Percentiles rank a stretch among this genome's conserved stretches.
phyloP scores from a whole-genome alignment of 83 land plant genomes.

The Isoetes engelmannii region DNA sequence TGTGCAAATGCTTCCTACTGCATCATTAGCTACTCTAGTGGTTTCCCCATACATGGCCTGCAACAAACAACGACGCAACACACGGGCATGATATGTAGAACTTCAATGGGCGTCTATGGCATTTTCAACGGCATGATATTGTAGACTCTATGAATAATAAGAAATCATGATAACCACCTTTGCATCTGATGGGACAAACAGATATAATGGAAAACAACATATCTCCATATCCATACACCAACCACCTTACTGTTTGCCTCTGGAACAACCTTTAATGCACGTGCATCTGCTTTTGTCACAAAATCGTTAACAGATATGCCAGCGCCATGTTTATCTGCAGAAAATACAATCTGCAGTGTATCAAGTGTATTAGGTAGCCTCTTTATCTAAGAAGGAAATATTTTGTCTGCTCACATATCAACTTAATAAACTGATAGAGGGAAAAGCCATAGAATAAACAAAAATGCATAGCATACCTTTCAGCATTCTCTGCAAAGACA shows the following conservation, averaged over 20 bases:
- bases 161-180: constrained; percentile 20
- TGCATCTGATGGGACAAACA: constrained; percentile 28
- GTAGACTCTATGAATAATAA: too few species aligned
- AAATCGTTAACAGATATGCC: constrained; percentile 93
- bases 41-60: constrained; percentile 43
- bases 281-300: constrained; percentile 76
- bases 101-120: too few species aligned
- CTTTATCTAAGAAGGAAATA: background rate
- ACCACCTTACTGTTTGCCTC: constrained; percentile 76
- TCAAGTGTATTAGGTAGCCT: background rate
- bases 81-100: too few species aligned
- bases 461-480: constrained; percentile 22
- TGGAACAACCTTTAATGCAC: constrained; percentile 73
- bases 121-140: too few species aligned
- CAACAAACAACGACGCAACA: background rate
- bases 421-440: too few species aligned
- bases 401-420: too few species aligned
- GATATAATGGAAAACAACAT: background rate
- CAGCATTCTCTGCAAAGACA: constrained; percentile 27
- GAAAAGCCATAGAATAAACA: too few species aligned
- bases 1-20: constrained; percentile 39
- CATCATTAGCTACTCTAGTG: constrained; percentile 38
- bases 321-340: constrained; percentile 66
- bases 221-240: background rate
- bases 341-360: background rate